phyloP scores from a whole-genome alignment of 1,284 basidiomycete species.

The Ceratobasidium sp. region DNA sequence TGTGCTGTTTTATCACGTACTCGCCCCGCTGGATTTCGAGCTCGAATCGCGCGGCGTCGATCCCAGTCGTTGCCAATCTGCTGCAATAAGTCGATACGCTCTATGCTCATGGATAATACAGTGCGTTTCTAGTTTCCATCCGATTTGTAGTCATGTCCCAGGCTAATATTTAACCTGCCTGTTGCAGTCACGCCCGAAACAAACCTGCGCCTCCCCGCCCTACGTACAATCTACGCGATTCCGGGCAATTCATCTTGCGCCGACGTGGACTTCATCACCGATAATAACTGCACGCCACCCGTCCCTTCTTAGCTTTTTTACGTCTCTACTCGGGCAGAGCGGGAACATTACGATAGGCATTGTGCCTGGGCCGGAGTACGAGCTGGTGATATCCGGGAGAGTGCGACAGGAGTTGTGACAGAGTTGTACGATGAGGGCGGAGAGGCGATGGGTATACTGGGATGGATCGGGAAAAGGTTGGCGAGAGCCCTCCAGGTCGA shows the following conservation, averaged over 20 bases:
- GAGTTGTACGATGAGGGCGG: neutral
- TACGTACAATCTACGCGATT: constrained; percentile 37
- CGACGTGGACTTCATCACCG: constrained; percentile 33
- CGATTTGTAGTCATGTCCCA: neutral
- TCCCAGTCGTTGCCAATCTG: neutral
- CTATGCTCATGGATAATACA: constrained; percentile 36
- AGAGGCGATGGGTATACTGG: neutral
- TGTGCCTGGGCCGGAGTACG: constrained; percentile 37
- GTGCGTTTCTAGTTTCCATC: neutral
- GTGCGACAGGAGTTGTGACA: neutral
- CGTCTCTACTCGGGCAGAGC: constrained; percentile 27
- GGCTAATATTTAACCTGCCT: neutral
- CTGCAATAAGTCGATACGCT: constrained; percentile 31
- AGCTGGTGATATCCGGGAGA: neutral
- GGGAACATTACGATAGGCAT: constrained; percentile 21
- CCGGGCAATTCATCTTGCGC: constrained; percentile 40
- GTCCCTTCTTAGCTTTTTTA: constrained; percentile 20
- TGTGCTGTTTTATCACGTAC: constrained; percentile 22
- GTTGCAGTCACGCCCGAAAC: constrained; percentile 36
- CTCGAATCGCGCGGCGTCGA: constrained; percentile 18
- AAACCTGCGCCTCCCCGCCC: constrained; percentile 17
- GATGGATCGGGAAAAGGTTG: neutral
- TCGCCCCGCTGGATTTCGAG: constrained; percentile 37
- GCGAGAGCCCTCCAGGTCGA: constrained; percentile 13
- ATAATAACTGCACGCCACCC: constrained; percentile 39